Base-by-base conservation (phyloP, 1,139 yeast species). In the Debaryomyces robertsiae region DNA sequence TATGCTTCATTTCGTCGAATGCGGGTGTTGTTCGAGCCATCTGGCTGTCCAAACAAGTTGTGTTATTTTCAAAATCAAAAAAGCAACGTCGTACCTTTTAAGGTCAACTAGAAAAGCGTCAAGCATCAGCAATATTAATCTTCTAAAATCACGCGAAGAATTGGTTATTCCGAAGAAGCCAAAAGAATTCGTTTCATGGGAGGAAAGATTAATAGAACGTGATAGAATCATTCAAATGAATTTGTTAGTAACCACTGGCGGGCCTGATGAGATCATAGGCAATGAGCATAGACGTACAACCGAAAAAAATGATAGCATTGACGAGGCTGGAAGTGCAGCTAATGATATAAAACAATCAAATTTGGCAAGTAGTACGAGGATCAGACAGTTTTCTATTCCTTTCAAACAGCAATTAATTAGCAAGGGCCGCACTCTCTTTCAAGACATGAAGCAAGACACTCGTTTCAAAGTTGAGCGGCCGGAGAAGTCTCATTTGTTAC, bases 1-100 rank as follows among this genome's bases (percentile, higher is more conserved):
- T 9, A 65, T 85, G 13, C 61, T 82, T 47, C 67, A 65, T 46
- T 71, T 71, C 48, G 73, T 83, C 40, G 75, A 83, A 54, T 77
- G 84, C 48, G 95, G 87, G 16, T 88, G 96, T 61, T 88, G 84
- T 1, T 55, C 61, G 2, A 55, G 64, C 2, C n/a, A 13, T 22
- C 15, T 15, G 13, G 79, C 85, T 35, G 50, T 64, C 17, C 69
- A 69, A 11, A 58, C 69, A 13, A 65, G 65, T 32, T 85, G 93
- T 63, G 69, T 77, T 17, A 63, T 85, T 7, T 69, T 72, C 46
- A 82, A 80, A 51, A 77, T 83, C 3, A 82, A 81, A 52, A 82
- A 82, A 54, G 79, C 80, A 13, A 77, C 81, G 4, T 70, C 82
- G 0, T 78, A 77, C 49, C 63, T 81, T 38, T 68, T 78, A 49